Conservation (phyloP, 768 basidiomycete genomes). For the Leccinum boreale region DNA sequence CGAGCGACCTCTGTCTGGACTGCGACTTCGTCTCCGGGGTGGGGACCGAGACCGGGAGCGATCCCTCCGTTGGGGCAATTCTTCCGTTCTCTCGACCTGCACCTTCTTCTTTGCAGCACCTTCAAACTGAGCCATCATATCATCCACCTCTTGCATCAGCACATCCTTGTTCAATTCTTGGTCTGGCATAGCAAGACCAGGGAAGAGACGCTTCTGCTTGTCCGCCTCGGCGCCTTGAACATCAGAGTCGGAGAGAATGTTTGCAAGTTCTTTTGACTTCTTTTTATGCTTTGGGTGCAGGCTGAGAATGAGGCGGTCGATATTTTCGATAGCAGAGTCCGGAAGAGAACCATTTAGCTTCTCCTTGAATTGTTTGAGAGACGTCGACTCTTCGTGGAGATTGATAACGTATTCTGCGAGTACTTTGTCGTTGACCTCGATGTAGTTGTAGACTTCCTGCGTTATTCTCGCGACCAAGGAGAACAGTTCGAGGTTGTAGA, state of each 20-base stretch:
- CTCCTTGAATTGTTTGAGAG: constrained; percentile 73
- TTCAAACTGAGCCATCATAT: constrained; percentile 77
- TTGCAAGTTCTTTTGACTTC: constrained; percentile 37
- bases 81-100: constrained; percentile 39
- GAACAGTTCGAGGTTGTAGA: constrained; percentile 91
- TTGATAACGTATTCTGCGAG: constrained; percentile 93
- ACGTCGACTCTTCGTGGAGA: constrained; percentile 82
- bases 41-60: constrained; percentile 44
- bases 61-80: constrained; percentile 60
- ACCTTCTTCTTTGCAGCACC: constrained; percentile 62
- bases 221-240: constrained; percentile 51
- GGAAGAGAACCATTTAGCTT: constrained; percentile 82
- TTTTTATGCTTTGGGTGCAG: constrained; percentile 97
- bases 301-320: constrained; percentile 91
- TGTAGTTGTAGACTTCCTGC: constrained; percentile 89
- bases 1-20: constrained; percentile 57
- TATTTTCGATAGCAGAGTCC: constrained; percentile 85
- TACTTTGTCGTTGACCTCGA: constrained; percentile 83
- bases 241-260: constrained; percentile 35
- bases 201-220: constrained; percentile 82
- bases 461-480: constrained; percentile 90
- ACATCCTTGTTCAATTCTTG: constrained; percentile 69
- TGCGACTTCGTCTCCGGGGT: constrained; percentile 51
- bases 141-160: constrained; percentile 85
- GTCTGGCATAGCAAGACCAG: constrained; percentile 83